These are phyloP conservation scores for Pythium aristosporum DNA, from an alignment of 352 stramenopile species.

Conservation along the genomic window DNA sequence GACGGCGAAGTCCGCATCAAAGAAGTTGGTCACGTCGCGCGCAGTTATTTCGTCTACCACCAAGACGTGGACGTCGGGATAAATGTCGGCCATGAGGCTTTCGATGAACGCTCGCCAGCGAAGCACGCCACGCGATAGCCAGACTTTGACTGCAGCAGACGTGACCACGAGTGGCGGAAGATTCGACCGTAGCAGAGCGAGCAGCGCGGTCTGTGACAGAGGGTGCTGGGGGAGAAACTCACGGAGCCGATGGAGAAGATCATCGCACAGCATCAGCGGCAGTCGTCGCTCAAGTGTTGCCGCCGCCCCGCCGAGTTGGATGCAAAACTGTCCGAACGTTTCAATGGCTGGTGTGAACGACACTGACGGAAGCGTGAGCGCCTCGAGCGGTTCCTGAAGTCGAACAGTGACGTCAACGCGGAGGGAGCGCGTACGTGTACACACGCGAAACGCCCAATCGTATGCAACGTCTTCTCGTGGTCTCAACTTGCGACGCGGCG, in stretches of 20 bases:
- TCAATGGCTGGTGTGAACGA: background rate
- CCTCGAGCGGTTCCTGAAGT: background rate
- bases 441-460: background rate
- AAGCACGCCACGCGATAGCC: background rate
- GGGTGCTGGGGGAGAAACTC: background rate
- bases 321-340: background rate
- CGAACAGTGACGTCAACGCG: background rate
- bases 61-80: constrained; percentile 1
- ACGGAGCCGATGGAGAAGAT: background rate
- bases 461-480: background rate
- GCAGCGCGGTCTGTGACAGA: background rate
- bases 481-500: background rate
- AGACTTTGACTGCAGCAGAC: background rate
- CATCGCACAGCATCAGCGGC: background rate
- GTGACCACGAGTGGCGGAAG: background rate
- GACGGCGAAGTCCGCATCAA: background rate
- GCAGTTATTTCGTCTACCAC: background rate
- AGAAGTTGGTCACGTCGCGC: background rate
- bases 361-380: background rate
- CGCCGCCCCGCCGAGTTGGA: background rate
- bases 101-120: constrained; percentile 1
- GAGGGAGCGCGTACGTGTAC: background rate
- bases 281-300: background rate
- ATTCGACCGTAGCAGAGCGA: background rate
- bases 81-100: constrained; percentile 1